Evolutionary conservation across 306 rosid species (phyloP).

Genomic region (Trifolium dubium): DNA sequence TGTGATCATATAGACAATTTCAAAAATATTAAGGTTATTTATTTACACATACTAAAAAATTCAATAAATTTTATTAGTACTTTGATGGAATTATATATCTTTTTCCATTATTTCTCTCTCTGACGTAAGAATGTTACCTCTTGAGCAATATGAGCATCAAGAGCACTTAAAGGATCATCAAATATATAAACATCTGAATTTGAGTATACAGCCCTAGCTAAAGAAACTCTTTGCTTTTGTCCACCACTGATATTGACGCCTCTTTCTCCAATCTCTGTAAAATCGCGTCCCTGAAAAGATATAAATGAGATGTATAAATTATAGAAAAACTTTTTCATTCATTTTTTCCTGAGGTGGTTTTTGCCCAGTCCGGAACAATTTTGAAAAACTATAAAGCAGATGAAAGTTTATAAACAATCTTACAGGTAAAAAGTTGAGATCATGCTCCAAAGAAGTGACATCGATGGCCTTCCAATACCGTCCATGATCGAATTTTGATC

Average conservation of each 20-base stretch:
- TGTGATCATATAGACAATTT: constrained; percentile 23
- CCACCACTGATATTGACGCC: constrained; percentile 97
- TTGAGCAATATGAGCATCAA: constrained; percentile 84
- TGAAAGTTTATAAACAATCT: constrained; percentile 8
- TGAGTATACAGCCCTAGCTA: constrained; percentile 92
- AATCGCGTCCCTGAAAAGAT: constrained; percentile 69
- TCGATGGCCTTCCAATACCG: constrained; percentile 74
- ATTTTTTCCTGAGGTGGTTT: no score
- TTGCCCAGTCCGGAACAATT: no score
- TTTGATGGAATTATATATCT: no score
- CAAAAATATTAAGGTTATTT: neutral
- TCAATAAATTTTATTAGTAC: no score
- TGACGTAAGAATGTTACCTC: constrained; percentile 54
- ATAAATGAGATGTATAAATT: constrained; percentile 3
- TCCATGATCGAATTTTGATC: constrained; percentile 66
- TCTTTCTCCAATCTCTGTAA: constrained; percentile 94
- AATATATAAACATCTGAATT: constrained; percentile 80
- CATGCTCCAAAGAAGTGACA: constrained; percentile 72
- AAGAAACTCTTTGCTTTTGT: constrained; percentile 90
- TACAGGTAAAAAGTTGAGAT: constrained; percentile 80
- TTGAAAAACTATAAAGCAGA: constrained; percentile 2
- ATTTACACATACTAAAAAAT: no score
- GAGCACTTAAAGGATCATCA: constrained; percentile 96
- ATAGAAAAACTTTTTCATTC: neutral
- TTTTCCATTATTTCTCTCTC: no score